phyloP scores from a whole-genome alignment of 2,329 filamentous ascomycete genomes.

The Hypocrella siamensis region DNA sequence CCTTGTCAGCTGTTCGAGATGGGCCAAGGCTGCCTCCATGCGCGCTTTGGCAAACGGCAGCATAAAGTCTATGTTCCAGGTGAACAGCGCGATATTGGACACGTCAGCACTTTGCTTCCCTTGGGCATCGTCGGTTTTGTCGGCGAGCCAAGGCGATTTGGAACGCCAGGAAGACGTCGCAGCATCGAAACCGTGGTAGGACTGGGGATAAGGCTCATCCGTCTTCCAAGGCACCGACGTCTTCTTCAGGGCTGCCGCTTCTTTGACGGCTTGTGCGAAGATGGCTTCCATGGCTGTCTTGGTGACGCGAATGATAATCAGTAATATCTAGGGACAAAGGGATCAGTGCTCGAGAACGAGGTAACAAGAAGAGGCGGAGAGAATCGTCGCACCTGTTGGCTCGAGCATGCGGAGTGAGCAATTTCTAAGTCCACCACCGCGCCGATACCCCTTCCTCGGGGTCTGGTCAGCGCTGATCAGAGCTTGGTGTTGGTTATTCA shows the following conservation, averaged over 20 bases:
- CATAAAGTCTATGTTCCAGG: constrained; percentile 23
- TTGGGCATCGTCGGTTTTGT: background rate
- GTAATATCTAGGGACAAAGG: background rate
- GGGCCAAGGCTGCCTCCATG: constrained; percentile 15
- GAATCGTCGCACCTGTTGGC: background rate
- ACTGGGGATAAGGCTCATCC: constrained; percentile 4
- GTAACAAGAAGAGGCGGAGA: background rate
- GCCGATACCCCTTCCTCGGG: too few relatives aligned
- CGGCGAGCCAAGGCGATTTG: background rate
- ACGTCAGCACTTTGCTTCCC: constrained; percentile 1
- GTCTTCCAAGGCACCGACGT: constrained; percentile 2
- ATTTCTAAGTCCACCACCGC: too few relatives aligned
- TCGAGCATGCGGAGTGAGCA: too few relatives aligned
- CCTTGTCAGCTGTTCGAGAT: constrained; percentile 9
- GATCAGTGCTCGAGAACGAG: background rate
- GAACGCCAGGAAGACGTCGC: background rate
- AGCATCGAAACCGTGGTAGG: constrained; percentile 1
- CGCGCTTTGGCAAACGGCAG: constrained; percentile 13
- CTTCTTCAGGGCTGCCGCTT: constrained; percentile 3
- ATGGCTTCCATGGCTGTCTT: background rate
- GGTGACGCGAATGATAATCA: background rate
- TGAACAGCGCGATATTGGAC: constrained; percentile 13
- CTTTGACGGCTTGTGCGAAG: constrained; percentile 1
- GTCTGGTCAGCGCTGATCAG: too few relatives aligned
- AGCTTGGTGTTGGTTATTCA: too few relatives aligned